Evolutionary conservation across 345 rosid species (phyloP).

Genomic region (Clausena lansium): DNA sequence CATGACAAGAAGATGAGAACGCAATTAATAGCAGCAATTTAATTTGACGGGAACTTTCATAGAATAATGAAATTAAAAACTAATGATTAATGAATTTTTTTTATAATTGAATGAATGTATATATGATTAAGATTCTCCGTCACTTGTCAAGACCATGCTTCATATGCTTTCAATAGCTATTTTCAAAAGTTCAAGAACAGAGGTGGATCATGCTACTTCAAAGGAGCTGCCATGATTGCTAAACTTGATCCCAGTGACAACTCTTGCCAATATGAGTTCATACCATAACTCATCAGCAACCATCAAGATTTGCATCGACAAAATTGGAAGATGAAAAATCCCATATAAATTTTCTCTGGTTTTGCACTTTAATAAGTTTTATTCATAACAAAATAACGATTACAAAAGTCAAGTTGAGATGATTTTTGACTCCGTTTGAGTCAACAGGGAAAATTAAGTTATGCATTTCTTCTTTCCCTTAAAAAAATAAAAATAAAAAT

Average conservation of each 20-base stretch:
- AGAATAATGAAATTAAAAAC: too few species aligned
- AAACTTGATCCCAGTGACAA: constrained; percentile 66
- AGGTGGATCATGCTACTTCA: constrained; percentile 83
- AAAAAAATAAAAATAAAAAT: too few species aligned
- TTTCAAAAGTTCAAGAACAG: constrained; percentile 28
- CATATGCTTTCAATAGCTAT: too few species aligned
- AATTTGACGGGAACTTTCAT: too few species aligned
- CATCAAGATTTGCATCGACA: not conserved
- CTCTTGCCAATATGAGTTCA: constrained; percentile 40
- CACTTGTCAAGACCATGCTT: too few species aligned
- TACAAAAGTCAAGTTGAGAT: not conserved
- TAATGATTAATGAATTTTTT: too few species aligned
- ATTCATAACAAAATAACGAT: not conserved
- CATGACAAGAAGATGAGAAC: too few species aligned
- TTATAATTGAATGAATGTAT: too few species aligned
- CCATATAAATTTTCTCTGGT: not conserved
- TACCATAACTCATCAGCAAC: constrained; percentile 24
- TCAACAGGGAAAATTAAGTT: not conserved
- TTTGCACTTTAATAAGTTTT: not conserved
- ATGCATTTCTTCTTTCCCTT: not conserved
- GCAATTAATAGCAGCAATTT: too few species aligned
- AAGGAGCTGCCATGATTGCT: constrained; percentile 66
- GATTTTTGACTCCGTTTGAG: not conserved
- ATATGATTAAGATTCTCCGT: too few species aligned
- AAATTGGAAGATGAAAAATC: not conserved